Evolutionary conservation across 805 yeast species (phyloP), one percentile per base, ranked within the genome.

Genomic region (Saccharomyces cerevisiae): DNA sequence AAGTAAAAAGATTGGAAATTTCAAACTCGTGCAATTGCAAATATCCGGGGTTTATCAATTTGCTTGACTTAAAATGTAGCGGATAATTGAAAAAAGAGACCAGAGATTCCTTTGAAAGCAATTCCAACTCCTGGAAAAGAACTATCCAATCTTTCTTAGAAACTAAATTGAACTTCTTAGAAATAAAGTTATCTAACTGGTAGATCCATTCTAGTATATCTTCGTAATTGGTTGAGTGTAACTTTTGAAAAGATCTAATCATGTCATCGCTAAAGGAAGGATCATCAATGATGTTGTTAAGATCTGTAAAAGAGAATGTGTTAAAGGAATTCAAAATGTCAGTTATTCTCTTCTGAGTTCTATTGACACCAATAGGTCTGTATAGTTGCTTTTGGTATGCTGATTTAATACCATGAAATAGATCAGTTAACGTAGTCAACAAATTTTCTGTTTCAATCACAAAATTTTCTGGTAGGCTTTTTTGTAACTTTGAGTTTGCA

Each of bases 91-190:
- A 84, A 54, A 89, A 71, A 8, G 84, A 78, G 10, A 80, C 70
- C 32, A 79, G 66, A 0, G 83, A 76, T 49, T 78, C 82, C 24
- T 81, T 80, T 27, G 84, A 80, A 55, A 85, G 84, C 31, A 80
- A 73, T 65, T 91, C 97, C 48, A 92, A 70, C 0, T 84, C 70
- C 63, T 89, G 92, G 66, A 81, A 87, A 3, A 85, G 79, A 53
- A 79, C 78, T 51, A 89, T 74, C 97, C 97, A 92, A 61, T 91
- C 96, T 56, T 79, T 80, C 11, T 82, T 68, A 11, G 81, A 77
- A 2, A 62, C 61, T 26, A 67, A 52, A 14, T 57, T 73, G 64
- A 85, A 83, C 31, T 85, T 74, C 3, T 79, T 77, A 2, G 79
- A 73, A 28, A 87, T 76, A 6, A 88, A 72, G 17, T 75, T 73